Conservation (phyloP, 371 early-diverging fungal genomes). For the Fennellomyces sp. region DNA sequence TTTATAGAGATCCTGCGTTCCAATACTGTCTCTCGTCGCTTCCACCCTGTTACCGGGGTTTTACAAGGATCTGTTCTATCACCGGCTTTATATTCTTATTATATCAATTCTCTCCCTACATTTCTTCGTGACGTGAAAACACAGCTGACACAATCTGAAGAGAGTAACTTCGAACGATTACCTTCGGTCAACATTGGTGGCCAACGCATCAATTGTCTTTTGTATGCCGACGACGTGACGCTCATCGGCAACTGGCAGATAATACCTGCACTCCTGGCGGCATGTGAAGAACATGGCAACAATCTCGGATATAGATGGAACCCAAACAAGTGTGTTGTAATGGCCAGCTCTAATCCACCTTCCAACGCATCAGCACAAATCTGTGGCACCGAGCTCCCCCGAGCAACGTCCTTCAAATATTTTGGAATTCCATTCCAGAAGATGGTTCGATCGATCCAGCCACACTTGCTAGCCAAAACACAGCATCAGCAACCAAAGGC, state of each 20-base stretch:
- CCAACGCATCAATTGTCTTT: slow-evolving; percentile 13
- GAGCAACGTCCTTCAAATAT: background rate
- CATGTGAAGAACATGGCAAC: slow-evolving; percentile 14
- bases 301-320: slow-evolving; percentile 29
- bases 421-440: slow-evolving; percentile 8
- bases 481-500: background rate
- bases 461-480: background rate
- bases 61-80: slow-evolving; percentile 28
- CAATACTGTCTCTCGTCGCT: slow-evolving; percentile 1
- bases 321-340: slow-evolving; percentile 28
- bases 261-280: slow-evolving; percentile 21
- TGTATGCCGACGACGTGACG: slow-evolving; percentile 37
- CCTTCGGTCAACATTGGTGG: too few relatives aligned
- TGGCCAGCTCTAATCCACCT: slow-evolving; percentile 11
- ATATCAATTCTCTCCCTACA: slow-evolving; percentile 17
- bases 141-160: background rate
- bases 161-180: too few relatives aligned
- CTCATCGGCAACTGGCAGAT: slow-evolving; percentile 18
- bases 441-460: background rate
- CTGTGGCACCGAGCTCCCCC: slow-evolving; percentile 3
- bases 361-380: background rate
- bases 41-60: slow-evolving; percentile 14
- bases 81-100: slow-evolving; percentile 27
- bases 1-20: background rate
- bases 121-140: slow-evolving; percentile 4